Evolutionary conservation across 257 asterid genomes (phyloP), one percentile per base, ranked within the genome.

Genomic region (Gynochthodes officinalis): DNA sequence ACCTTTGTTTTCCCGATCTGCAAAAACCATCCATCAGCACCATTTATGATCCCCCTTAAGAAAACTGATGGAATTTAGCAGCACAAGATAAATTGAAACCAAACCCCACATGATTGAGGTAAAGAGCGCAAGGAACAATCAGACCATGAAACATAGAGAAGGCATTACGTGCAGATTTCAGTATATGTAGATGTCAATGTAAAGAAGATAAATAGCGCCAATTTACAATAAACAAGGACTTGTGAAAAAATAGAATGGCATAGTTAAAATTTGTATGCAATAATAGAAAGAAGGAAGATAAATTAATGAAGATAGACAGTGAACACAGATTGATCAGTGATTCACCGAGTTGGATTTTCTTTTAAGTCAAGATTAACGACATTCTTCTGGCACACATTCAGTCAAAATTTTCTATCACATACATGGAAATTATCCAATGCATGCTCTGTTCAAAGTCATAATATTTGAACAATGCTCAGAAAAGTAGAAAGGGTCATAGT

Each of bases 1-100:
- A 94, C 90, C 80, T 94, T 91, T 13, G 98, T 85, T 77, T 90
- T 92, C 59, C 99, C 99, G 62, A 86, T 88, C 98, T 95, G 96
- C 80, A 82, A 74, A 72, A 40, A 54, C 49, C 57, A 64, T 64
- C 62, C 43, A 42, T 48, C 64, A 74, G 23, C 60, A 70, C 42
- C 65, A 0, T 52, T 69, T 6, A 48, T 49, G 46, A 23, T 67
- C 27, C 46, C n/a, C 61, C 10, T 48, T 48, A n/a, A 70, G 9
- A 70, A 39, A 70, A 70, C 7, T 55, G 50, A 39, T 54, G 43
- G 16, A 14, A 35, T 4, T 33, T n/a, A 72, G 5, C 3, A 49
- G 35, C 0, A 40, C 55, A 58, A 8, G 4, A 30, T 14, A 27
- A 4, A 54, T 14, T 2, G 19, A 16, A 5, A 71, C 3, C 37